Evolutionary conservation across 2,329 filamentous ascomycete genomes (phyloP).

Genomic region (Aspergillus fischeri): DNA sequence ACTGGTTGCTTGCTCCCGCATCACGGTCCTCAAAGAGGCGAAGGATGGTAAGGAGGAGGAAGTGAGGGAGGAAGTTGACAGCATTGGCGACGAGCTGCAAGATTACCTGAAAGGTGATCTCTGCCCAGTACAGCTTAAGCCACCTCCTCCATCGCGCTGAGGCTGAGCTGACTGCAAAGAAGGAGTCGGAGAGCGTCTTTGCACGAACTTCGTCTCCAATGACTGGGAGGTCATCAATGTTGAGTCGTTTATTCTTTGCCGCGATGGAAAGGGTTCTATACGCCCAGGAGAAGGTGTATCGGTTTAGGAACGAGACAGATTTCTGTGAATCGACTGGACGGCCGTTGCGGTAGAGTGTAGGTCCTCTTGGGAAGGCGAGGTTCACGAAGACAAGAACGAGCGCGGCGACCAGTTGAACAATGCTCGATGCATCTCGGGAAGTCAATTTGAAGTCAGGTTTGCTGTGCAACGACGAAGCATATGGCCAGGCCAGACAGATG

Average conservation of each 20-base stretch:
- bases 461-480: not conserved
- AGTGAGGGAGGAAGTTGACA: constrained; percentile 65
- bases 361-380: constrained; percentile 59
- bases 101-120: constrained; percentile 55
- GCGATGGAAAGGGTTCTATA: constrained; percentile 52
- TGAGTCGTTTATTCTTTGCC: constrained; percentile 55
- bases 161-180: not conserved
- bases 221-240: constrained; percentile 58
- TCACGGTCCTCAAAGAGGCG: constrained; percentile 56
- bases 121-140: constrained; percentile 52
- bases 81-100: constrained; percentile 52
- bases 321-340: constrained; percentile 58
- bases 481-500: not conserved
- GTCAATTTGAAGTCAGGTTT: not conserved
- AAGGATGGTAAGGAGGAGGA: constrained; percentile 63
- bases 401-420: constrained; percentile 3
- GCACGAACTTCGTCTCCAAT: constrained; percentile 54
- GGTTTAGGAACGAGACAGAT: constrained; percentile 56
- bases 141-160: constrained; percentile 56
- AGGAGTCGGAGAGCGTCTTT: constrained; percentile 34
- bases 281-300: constrained; percentile 64
- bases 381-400: constrained; percentile 2
- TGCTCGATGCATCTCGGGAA: not conserved
- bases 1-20: constrained; percentile 43
- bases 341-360: constrained; percentile 58